Percentiles rank a stretch among this genome's conserved stretches.
These are phyloP conservation scores for Strobilomyces confusus DNA, from an alignment of 768 basidiomycete species.

Conservation along the genomic window DNA sequence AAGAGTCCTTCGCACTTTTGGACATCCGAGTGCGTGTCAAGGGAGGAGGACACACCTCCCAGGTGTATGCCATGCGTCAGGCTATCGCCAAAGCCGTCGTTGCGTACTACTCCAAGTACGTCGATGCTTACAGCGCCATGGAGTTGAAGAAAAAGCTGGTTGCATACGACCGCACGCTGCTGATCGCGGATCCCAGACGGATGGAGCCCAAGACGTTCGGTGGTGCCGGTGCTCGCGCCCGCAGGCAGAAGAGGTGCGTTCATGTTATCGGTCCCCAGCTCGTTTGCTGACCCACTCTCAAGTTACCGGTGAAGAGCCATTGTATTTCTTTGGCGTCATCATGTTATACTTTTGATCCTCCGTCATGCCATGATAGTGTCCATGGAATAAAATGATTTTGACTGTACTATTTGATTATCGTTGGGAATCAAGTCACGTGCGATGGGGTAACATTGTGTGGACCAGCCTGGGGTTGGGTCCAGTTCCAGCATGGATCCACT, in stretches of 20 bases:
- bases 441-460: neutral
- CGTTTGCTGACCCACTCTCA: slow-evolving; percentile 17
- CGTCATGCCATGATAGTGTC: slow-evolving; percentile 34
- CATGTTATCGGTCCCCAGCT: neutral
- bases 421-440: neutral
- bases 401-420: neutral
- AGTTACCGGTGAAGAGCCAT: slow-evolving; percentile 62
- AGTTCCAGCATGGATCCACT: slow-evolving; percentile 17
- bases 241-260: slow-evolving; percentile 89
- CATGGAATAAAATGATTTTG: slow-evolving; percentile 28
- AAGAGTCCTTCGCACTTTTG: slow-evolving; percentile 79
- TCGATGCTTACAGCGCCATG: slow-evolving; percentile 95
- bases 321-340: slow-evolving; percentile 39
- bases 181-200: slow-evolving; percentile 94
- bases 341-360: slow-evolving; percentile 41
- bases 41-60: slow-evolving; percentile 99
- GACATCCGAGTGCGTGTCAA: slow-evolving; percentile 98
- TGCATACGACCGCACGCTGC: slow-evolving; percentile 86
- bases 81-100: slow-evolving; percentile 97
- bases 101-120: slow-evolving; percentile 98
- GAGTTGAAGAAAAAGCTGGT: slow-evolving; percentile 98
- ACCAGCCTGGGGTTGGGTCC: neutral
- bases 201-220: slow-evolving; percentile 99
- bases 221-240: slow-evolving; percentile 96
- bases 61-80: slow-evolving; percentile 98